Evolutionary conservation across 768 basidiomycete species (phyloP).

Genomic region (Termitomyces heimii): DNA sequence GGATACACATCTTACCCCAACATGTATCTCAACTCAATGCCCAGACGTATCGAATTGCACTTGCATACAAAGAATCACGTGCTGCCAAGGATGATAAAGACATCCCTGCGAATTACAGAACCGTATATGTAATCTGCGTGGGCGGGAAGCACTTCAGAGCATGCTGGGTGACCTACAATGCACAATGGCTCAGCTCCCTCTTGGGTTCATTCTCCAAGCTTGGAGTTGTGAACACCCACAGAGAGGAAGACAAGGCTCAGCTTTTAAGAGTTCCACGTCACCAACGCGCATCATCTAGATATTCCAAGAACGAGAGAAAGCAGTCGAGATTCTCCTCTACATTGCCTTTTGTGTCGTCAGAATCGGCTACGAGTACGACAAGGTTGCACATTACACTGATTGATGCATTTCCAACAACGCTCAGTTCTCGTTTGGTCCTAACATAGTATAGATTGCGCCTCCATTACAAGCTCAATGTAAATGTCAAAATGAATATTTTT

Average conservation of each 20-base stretch:
- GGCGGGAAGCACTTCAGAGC: background rate
- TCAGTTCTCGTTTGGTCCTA: too few species aligned
- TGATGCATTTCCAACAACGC: too few species aligned
- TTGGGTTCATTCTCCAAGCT: background rate
- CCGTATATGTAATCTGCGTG: background rate
- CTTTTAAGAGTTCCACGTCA: background rate
- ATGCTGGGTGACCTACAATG: background rate
- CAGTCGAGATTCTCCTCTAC: background rate
- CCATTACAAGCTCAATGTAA: too few species aligned
- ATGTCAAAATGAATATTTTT: too few species aligned
- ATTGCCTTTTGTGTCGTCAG: background rate
- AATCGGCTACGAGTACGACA: background rate
- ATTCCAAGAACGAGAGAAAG: background rate
- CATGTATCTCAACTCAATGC: conserved; percentile 1
- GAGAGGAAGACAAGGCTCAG: background rate
- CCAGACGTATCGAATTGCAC: background rate
- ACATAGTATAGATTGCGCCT: too few species aligned
- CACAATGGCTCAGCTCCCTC: background rate
- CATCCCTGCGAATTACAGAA: background rate
- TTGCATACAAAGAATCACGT: background rate
- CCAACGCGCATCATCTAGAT: background rate
- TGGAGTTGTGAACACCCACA: background rate
- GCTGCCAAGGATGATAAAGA: background rate
- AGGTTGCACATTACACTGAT: background rate
- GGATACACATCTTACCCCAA: background rate